Base-by-base conservation (phyloP, 306 rosid genomes). In the Canavalia ensiformis region DNA sequence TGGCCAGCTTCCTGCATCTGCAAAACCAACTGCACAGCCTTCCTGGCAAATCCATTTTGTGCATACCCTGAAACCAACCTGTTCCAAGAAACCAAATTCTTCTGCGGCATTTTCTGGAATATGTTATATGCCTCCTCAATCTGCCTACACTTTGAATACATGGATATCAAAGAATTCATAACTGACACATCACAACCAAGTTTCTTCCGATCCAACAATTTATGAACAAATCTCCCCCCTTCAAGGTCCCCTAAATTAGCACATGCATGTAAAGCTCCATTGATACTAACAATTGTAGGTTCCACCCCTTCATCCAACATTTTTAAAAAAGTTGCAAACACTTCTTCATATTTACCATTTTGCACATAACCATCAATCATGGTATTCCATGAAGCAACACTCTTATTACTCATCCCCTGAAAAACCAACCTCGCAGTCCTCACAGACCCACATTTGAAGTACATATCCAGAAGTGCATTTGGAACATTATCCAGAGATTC, bases 51-150 rank as follows among this genome's bases (percentile, higher is more conserved):
- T 10, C 98, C 98, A 66, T 95, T 95, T 74, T 95, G 97, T 0
- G 99, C 92, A 47, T 76, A 91, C 7, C 95, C 99, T 1, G 97
- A 87, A 34, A 93, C 74, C 12, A 95, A 83, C 0, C 96, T 90
- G 74, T 91, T 93, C 99, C 99, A 95, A 41, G 89, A 91, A 68
- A 95, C 97, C 87, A 89, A 81, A 76, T 93, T 97, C 77, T 85
- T 89, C 8, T 80, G 86, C 18, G 96, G 95, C 99, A 91, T 91
- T 91, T 94, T 91, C 64, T 86, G 96, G 4, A 95, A 93, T 94
- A 95, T 91, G 88, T 91, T 89, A 67, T 86, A 76, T 0, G 99
- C 97, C 6, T 93, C 94, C 58, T 74, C 49, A 74, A 95, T 85
- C 84, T 84, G 84, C 68, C 89, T 87, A 54, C 99, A 95, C 84